Percentiles rank a stretch among this genome's conserved stretches.
Conservation (phyloP, 495 filamentous ascomycete genomes). For the Patellaria atrata region DNA sequence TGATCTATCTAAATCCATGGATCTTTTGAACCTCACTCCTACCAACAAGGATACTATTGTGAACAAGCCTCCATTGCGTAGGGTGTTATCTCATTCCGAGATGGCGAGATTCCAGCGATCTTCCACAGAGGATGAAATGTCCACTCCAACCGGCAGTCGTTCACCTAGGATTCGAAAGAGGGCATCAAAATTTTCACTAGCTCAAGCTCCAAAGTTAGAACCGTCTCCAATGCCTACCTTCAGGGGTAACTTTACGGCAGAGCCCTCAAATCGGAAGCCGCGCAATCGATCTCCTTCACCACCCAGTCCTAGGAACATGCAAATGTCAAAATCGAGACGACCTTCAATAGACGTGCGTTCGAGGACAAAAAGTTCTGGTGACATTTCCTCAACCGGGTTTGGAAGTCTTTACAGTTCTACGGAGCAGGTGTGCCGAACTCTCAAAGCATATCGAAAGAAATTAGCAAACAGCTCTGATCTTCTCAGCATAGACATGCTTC, state of each 20-base stretch:
- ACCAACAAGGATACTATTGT: constrained; percentile 16
- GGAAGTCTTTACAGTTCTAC: constrained; percentile 60
- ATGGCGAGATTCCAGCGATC: constrained; percentile 24
- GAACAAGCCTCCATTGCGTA: constrained; percentile 23
- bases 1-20: constrained; percentile 19
- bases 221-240: constrained; percentile 19
- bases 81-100: constrained; percentile 27
- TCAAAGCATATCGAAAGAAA: constrained; percentile 74
- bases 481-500: constrained; percentile 43
- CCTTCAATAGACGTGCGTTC: constrained; percentile 46
- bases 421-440: constrained; percentile 62
- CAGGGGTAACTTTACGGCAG: constrained; percentile 4
- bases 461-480: constrained; percentile 47
- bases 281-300: constrained; percentile 24
- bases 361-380: constrained; percentile 37
- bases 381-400: constrained; percentile 34
- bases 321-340: constrained; percentile 23
- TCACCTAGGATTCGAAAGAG: constrained; percentile 21
- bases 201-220: constrained; percentile 26
- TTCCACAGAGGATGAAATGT: constrained; percentile 14
- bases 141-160: constrained; percentile 18
- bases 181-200: constrained; percentile 22
- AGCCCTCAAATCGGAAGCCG: constrained; percentile 10
- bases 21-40: constrained; percentile 11
- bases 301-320: constrained; percentile 20